Conservation (phyloP, 768 basidiomycete genomes). For the Amanita rubescens region DNA sequence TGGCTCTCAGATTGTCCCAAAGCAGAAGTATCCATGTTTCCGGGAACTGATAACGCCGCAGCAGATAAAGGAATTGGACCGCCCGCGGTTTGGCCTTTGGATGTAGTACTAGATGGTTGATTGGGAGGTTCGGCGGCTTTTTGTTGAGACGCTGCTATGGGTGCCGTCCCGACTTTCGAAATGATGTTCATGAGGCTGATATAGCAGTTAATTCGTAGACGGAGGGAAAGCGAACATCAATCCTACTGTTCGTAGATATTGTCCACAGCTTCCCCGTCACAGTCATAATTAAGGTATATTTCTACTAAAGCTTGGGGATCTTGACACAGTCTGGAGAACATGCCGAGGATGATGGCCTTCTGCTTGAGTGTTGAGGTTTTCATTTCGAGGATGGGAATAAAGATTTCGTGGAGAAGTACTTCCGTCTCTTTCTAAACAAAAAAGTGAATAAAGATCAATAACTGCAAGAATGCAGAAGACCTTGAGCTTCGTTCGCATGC, state of each 20-base stretch:
- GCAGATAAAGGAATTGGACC: slow-evolving; percentile 55
- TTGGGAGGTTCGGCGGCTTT: slow-evolving; percentile 52
- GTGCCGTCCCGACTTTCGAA: slow-evolving; percentile 77
- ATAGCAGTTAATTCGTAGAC: slow-evolving; percentile 8
- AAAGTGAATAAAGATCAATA: slow-evolving; percentile 8
- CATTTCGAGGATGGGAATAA: slow-evolving; percentile 98
- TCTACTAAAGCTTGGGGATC: slow-evolving; percentile 98
- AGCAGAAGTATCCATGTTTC: slow-evolving; percentile 57
- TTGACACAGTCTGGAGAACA: slow-evolving; percentile 83
- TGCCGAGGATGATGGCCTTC: slow-evolving; percentile 86
- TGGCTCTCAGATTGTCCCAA: slow-evolving; percentile 77
- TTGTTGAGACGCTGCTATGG: slow-evolving; percentile 38
- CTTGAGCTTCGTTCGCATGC: slow-evolving; percentile 94
- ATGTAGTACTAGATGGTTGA: slow-evolving; percentile 48
- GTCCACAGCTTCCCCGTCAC: slow-evolving; percentile 88
- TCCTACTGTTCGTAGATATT: slow-evolving; percentile 93
- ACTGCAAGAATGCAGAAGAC: slow-evolving; percentile 29
- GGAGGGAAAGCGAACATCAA: background rate
- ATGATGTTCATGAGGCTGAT: slow-evolving; percentile 88
- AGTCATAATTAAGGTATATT: slow-evolving; percentile 98
- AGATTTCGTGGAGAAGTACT: slow-evolving; percentile 96
- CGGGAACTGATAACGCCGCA: slow-evolving; percentile 55
- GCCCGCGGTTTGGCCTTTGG: slow-evolving; percentile 32
- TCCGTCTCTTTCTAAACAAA: slow-evolving; percentile 90
- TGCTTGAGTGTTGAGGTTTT: slow-evolving; percentile 92